These are phyloP conservation scores for Globisporangium cystogenes DNA, from an alignment of 352 stramenopile species.

Conservation along the genomic window DNA sequence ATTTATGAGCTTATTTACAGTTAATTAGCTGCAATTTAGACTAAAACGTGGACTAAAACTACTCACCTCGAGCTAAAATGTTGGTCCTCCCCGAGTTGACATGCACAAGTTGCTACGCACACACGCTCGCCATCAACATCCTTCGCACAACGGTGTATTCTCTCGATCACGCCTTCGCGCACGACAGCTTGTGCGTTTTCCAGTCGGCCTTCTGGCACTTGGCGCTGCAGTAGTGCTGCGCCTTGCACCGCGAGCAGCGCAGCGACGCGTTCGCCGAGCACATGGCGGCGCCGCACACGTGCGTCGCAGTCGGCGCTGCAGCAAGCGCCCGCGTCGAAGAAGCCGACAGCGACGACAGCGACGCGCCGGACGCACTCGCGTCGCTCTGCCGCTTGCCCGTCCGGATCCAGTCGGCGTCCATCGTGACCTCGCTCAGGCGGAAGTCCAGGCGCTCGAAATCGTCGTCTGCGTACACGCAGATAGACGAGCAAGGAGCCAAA, in stretches of 20 bases:
- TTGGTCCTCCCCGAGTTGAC: no score
- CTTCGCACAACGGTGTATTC: not conserved
- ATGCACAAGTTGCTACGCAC: no score
- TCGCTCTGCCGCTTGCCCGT: constrained; percentile 46
- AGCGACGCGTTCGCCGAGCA: constrained; percentile 69
- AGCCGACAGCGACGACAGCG: constrained; percentile 18
- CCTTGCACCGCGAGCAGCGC: constrained; percentile 79
- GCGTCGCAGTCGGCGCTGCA: constrained; percentile 17
- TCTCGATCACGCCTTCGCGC: constrained; percentile 18
- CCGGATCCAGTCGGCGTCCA: constrained; percentile 66
- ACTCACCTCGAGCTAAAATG: no score
- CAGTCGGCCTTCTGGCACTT: constrained; percentile 82
- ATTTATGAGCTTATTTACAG: no score
- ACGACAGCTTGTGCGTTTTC: constrained; percentile 75
- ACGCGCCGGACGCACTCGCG: constrained; percentile 17
- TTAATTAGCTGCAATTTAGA: no score
- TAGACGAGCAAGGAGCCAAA: not conserved
- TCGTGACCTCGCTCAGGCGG: constrained; percentile 53
- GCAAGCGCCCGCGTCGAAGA: constrained; percentile 22
- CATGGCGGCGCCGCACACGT: constrained; percentile 57
- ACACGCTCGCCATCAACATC: no score
- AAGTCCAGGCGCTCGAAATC: constrained; percentile 84
- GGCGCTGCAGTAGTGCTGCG: constrained; percentile 81
- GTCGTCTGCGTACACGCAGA: constrained; percentile 35
- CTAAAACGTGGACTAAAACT: no score